A percentile compares a stretch with the other conserved stretches of the same genome.
Evolutionary conservation across 73 alveolate genomes (phyloP).

Genomic region (Paraurostyla sp.): DNA sequence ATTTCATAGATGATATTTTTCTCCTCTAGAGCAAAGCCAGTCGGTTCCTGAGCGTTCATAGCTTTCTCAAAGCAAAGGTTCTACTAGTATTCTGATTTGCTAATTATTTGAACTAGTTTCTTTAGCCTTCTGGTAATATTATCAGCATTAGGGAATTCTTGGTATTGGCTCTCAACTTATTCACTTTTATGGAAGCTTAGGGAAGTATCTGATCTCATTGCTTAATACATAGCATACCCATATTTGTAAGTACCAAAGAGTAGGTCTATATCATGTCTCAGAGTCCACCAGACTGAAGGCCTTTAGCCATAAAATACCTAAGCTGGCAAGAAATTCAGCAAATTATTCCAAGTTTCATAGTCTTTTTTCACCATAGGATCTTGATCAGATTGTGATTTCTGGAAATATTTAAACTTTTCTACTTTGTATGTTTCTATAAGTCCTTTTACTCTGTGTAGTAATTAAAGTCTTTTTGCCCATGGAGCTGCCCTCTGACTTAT

Average conservation of each 20-base stretch:
- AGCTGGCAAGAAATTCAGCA: slow-evolving; percentile 95
- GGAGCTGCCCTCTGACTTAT: slow-evolving; percentile 97
- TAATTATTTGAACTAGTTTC: slow-evolving; percentile 91
- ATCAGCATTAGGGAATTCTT: slow-evolving; percentile 98
- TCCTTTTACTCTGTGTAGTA: slow-evolving; percentile 88
- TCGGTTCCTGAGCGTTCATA: slow-evolving; percentile 81
- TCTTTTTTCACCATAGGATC: slow-evolving; percentile 76
- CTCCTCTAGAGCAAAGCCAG: slow-evolving; percentile 93
- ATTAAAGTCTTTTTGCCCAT: slow-evolving; percentile 96
- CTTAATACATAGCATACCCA: slow-evolving; percentile 97
- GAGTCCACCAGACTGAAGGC: slow-evolving; percentile 98
- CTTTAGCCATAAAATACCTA: slow-evolving; percentile 93
- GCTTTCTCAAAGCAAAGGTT: slow-evolving; percentile 81
- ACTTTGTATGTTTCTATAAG: slow-evolving; percentile 92
- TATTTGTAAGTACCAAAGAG: slow-evolving; percentile 96
- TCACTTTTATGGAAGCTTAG: slow-evolving; percentile 91
- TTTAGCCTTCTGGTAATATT: slow-evolving; percentile 96
- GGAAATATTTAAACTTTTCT: slow-evolving; percentile 80
- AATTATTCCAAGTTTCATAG: slow-evolving; percentile 92
- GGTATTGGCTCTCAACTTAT: slow-evolving; percentile 74
- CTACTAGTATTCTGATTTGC: slow-evolving; percentile 74
- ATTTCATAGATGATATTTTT: slow-evolving; percentile 84
- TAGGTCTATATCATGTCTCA: slow-evolving; percentile 97
- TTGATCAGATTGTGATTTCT: slow-evolving; percentile 60
- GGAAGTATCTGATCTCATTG: slow-evolving; percentile 87